Conservation (phyloP, 2,329 filamentous ascomycete genomes). For the Ophiostoma sp. region DNA sequence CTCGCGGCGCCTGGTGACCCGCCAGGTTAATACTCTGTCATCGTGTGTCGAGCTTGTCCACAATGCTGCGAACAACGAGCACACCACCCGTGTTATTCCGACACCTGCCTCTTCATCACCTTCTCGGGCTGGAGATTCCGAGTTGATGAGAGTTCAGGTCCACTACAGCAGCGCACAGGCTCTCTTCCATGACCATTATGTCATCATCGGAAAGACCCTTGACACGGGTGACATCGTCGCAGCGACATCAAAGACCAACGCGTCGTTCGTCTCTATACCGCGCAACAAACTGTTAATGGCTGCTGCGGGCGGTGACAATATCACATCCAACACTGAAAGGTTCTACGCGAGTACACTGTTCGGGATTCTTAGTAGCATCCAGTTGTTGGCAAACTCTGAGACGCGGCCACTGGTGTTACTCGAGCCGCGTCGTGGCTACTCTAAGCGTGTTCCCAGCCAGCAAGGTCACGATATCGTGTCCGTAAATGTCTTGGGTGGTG, state of each 20-base stretch:
- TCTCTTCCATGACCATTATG: conserved; percentile 35
- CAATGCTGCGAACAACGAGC: background rate
- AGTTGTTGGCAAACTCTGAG: conserved; percentile 25
- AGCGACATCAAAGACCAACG: conserved; percentile 38
- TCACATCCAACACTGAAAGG: background rate
- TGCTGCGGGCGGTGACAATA: background rate
- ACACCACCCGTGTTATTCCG: background rate
- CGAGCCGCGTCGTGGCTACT: conserved; percentile 33
- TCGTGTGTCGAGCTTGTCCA: conserved; percentile 36
- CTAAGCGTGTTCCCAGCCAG: conserved; percentile 26
- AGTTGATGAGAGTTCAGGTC: conserved; percentile 33
- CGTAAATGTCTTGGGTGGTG: background rate
- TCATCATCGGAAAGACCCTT: conserved; percentile 40
- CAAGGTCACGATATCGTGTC: background rate
- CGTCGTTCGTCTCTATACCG: conserved; percentile 38
- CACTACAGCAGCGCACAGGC: conserved; percentile 41
- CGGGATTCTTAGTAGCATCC: conserved; percentile 32
- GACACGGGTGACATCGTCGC: conserved; percentile 33
- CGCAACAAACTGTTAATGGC: background rate
- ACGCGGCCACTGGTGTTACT: conserved; percentile 37
- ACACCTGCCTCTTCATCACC: background rate
- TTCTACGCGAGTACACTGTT: conserved; percentile 33
- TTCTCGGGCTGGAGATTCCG: too few species aligned
- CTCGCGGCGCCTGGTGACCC: conserved; percentile 39
- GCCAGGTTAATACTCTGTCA: conserved; percentile 39